These are phyloP conservation scores for Epichloe aotearoae DNA, from an alignment of 2,329 filamentous ascomycete genomes.

Conservation along the genomic window DNA sequence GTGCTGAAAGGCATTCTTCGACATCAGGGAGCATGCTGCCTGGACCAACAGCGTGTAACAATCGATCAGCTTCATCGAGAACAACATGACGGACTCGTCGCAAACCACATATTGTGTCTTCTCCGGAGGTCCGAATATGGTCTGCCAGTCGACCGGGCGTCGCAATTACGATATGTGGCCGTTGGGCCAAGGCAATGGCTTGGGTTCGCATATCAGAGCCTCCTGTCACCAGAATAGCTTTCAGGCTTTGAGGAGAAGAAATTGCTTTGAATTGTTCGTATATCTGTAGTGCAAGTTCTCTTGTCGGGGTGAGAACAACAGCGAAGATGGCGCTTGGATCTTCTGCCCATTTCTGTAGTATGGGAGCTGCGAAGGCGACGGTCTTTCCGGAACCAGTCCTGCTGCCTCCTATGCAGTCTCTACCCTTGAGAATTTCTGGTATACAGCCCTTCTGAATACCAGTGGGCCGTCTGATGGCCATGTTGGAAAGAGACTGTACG, in stretches of 20 bases:
- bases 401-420: conserved; percentile 90
- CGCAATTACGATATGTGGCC: conserved; percentile 86
- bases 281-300: conserved; percentile 88
- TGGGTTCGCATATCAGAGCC: conserved; percentile 87
- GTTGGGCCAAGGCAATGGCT: conserved; percentile 66
- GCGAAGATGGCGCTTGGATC: conserved; percentile 88
- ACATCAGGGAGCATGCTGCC: conserved; percentile 94
- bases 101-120: conserved; percentile 77
- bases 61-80: conserved; percentile 86
- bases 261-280: conserved; percentile 94
- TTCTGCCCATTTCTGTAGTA: conserved; percentile 83
- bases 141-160: conserved; percentile 89
- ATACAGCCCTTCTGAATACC: conserved; percentile 90
- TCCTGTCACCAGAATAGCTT: conserved; percentile 79
- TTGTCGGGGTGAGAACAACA: conserved; percentile 76
- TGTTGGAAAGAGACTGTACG: conserved; percentile 58
- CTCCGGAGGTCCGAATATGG: conserved; percentile 80
- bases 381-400: conserved; percentile 96
- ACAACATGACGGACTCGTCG: conserved; percentile 73
- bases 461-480: conserved; percentile 78
- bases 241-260: conserved; percentile 74
- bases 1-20: conserved; percentile 69
- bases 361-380: conserved; percentile 86
- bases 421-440: conserved; percentile 77
- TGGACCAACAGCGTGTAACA: conserved; percentile 57